These are phyloP conservation scores for Trichosporon inkin DNA, from an alignment of 1,284 basidiomycete genomes.

Conservation along the genomic window DNA sequence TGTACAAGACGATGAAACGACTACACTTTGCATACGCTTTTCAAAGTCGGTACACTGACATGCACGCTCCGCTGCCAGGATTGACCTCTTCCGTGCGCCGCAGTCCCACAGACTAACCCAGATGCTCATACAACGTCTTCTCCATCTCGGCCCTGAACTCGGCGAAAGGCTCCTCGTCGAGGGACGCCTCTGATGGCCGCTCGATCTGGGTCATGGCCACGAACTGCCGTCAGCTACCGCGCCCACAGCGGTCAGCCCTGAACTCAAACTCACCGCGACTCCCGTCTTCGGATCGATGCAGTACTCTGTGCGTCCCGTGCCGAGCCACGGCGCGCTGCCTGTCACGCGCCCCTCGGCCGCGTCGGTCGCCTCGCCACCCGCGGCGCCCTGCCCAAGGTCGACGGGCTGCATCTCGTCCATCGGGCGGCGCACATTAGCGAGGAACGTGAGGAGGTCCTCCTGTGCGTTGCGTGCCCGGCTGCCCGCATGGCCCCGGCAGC, in stretches of 20 bases:
- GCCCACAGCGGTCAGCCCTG: too few species aligned
- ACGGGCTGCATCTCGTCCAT: not conserved
- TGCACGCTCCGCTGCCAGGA: too few species aligned
- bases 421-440: not conserved
- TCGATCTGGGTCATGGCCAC: not conserved
- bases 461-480: not conserved
- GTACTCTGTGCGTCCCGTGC: constrained; percentile 26
- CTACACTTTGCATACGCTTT: too few species aligned
- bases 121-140: not conserved
- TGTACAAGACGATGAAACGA: too few species aligned
- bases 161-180: not conserved
- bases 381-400: not conserved
- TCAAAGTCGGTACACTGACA: too few species aligned
- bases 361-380: not conserved
- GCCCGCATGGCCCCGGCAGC: too few species aligned
- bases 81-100: too few species aligned
- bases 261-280: constrained; percentile 12
- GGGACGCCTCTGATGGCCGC: not conserved
- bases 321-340: constrained; percentile 22
- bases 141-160: not conserved
- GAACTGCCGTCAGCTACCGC: not conserved
- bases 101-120: not conserved
- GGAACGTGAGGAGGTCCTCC: not conserved
- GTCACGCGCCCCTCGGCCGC: constrained; percentile 18
- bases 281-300: constrained; percentile 33